These are phyloP conservation scores for Coccomyxa subellipsoidea DNA, from an alignment of 163 green algal genomes.

Conservation along the genomic window DNA sequence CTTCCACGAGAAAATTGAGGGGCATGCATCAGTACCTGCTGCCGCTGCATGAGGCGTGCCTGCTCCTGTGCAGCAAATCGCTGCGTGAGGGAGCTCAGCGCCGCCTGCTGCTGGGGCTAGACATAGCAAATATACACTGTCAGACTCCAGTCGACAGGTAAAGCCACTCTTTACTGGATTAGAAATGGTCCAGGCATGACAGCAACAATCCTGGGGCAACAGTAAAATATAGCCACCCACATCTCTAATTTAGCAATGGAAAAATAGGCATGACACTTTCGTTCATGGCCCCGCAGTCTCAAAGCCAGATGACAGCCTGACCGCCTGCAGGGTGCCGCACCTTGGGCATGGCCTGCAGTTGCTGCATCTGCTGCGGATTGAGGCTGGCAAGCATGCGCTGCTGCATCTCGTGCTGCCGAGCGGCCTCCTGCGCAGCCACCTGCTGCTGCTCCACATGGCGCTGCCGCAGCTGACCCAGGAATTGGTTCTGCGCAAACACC, in stretches of 20 bases:
- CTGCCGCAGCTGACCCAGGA: slow-evolving; percentile 1
- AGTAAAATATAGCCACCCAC: too few relatives aligned
- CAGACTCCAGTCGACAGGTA: background rate
- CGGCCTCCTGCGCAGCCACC: background rate
- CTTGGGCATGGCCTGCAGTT: background rate
- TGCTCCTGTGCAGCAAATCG: background rate
- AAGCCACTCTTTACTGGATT: too few relatives aligned
- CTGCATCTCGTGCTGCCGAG: slow-evolving; percentile 1
- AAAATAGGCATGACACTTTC: too few relatives aligned
- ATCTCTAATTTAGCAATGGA: too few relatives aligned
- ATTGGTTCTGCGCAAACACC: background rate
- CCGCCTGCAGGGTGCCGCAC: background rate
- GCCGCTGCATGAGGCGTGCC: background rate
- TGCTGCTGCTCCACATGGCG: slow-evolving; percentile 5
- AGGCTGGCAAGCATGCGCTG: slow-evolving; percentile 5
- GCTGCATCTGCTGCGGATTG: background rate
- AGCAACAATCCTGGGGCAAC: too few relatives aligned
- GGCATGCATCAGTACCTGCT: background rate
- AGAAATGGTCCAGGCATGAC: too few relatives aligned
- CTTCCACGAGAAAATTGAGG: background rate
- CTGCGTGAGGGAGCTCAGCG: background rate
- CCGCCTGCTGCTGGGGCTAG: background rate
- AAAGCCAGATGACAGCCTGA: too few relatives aligned
- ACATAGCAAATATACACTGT: background rate
- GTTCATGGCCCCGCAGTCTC: too few relatives aligned